phyloP scores from a whole-genome alignment of 345 rosid species.

The Eucalyptus shirleyi region DNA sequence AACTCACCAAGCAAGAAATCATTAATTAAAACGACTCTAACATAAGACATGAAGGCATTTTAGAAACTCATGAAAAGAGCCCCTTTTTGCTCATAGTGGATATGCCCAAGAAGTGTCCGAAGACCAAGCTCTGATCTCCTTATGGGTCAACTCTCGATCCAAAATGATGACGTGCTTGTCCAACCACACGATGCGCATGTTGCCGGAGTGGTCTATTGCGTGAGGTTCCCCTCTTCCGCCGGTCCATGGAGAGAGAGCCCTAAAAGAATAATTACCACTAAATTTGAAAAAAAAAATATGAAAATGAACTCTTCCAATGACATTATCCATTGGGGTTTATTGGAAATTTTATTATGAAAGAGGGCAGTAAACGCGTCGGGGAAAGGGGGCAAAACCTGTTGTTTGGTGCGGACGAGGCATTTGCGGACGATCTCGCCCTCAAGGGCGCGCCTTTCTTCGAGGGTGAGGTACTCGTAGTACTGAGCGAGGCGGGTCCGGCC shows the following conservation, averaged over 20 bases:
- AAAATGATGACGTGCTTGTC: not conserved
- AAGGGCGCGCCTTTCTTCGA: conserved; percentile 93
- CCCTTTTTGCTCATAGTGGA: not conserved
- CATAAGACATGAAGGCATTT: not conserved
- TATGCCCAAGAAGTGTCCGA: not conserved
- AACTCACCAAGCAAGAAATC: not conserved
- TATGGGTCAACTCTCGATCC: not conserved
- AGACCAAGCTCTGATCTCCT: not conserved
- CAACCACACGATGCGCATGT: not conserved
- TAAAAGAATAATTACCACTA: not conserved
- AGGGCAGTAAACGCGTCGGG: no score
- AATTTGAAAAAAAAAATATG: not conserved
- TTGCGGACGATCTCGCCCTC: conserved; percentile 99
- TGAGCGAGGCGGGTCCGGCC: conserved; percentile 98
- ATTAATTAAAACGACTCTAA: not conserved
- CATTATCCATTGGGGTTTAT: not conserved
- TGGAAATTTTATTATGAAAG: not conserved
- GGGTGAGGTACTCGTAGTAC: conserved; percentile 95
- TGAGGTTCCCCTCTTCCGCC: not conserved
- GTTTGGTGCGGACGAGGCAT: conserved; percentile 93
- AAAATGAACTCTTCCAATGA: not conserved
- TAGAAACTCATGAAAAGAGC: not conserved
- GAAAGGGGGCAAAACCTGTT: conserved; percentile 36
- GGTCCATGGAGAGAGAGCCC: not conserved
- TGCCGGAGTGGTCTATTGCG: not conserved